Conservation (phyloP, 139 green algal genomes). For the Gonium pectorale region DNA sequence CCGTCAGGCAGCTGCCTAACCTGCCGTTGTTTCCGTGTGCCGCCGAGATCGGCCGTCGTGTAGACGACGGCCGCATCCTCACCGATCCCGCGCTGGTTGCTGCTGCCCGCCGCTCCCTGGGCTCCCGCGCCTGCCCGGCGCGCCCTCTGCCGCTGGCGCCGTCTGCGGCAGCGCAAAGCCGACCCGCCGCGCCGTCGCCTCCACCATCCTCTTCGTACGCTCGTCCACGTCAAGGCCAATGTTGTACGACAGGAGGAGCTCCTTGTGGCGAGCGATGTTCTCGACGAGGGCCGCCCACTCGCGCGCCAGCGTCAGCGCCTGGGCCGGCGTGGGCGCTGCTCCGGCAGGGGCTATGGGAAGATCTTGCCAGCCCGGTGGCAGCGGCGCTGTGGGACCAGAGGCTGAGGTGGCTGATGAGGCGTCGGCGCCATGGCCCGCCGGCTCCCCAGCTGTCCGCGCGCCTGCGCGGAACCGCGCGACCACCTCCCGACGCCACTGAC, state of each 20-base stretch:
- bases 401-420: too few relatives aligned
- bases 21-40: too few relatives aligned
- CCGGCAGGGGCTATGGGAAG: too few relatives aligned
- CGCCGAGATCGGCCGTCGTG: too few relatives aligned
- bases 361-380: too few relatives aligned
- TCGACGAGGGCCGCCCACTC: constrained; percentile 56
- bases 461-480: constrained; percentile 31
- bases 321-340: not conserved
- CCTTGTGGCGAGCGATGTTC: constrained; percentile 58
- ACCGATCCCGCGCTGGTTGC: too few relatives aligned
- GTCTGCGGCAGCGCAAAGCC: constrained; percentile 60
- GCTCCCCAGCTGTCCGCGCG: too few relatives aligned
- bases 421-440: too few relatives aligned
- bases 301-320: constrained; percentile 42
- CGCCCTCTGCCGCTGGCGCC: too few relatives aligned
- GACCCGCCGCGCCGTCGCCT: constrained; percentile 59
- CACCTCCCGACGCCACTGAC: constrained; percentile 54
- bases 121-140: not conserved
- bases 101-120: too few relatives aligned
- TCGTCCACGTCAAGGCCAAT: constrained; percentile 65
- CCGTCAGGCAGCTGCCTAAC: too few relatives aligned
- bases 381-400: not conserved
- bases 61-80: too few relatives aligned
- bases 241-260: constrained; percentile 62
- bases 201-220: constrained; percentile 68